Evolutionary conservation across 257 asterid species (phyloP).

Genomic region (Knoxia roxburghii): DNA sequence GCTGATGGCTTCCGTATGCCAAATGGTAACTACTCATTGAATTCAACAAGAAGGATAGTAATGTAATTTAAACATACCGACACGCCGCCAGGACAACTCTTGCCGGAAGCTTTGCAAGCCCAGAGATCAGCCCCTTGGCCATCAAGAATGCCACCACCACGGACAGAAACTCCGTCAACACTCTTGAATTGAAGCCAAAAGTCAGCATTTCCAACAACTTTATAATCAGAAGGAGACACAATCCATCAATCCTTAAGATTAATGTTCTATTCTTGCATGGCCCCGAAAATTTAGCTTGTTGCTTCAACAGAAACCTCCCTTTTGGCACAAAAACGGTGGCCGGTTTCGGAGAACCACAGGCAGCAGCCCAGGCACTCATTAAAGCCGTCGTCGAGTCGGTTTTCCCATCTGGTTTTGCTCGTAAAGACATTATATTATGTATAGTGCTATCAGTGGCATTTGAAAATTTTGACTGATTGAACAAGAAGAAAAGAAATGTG

Average conservation of each 20-base stretch:
- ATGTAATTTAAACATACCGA: constrained; percentile 34
- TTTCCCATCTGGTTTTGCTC: constrained; percentile 45
- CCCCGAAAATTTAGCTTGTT: constrained; percentile 29
- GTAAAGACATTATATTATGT: constrained; percentile 29
- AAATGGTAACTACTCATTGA: too few relatives aligned
- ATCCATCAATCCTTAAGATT: constrained; percentile 36
- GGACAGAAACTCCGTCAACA: constrained; percentile 38
- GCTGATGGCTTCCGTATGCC: background rate
- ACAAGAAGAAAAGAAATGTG: constrained; percentile 15
- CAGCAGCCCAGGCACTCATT: constrained; percentile 45
- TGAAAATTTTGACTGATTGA: constrained; percentile 11
- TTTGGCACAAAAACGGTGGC: constrained; percentile 43
- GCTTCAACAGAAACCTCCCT: constrained; percentile 37
- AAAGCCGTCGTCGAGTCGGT: constrained; percentile 41
- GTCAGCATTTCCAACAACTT: constrained; percentile 20
- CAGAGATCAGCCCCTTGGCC: constrained; percentile 55
- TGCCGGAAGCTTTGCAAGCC: constrained; percentile 49
- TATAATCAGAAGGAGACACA: constrained; percentile 48
- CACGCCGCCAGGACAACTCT: constrained; percentile 43
- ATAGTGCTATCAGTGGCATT: constrained; percentile 13
- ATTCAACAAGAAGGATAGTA: background rate
- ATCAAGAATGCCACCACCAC: constrained; percentile 52
- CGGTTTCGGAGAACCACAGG: constrained; percentile 41
- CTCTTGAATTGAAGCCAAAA: constrained; percentile 44
- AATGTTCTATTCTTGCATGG: constrained; percentile 42